Evolutionary conservation across 2,329 filamentous ascomycete species (phyloP).

Genomic region (Aspergillus sp.): DNA sequence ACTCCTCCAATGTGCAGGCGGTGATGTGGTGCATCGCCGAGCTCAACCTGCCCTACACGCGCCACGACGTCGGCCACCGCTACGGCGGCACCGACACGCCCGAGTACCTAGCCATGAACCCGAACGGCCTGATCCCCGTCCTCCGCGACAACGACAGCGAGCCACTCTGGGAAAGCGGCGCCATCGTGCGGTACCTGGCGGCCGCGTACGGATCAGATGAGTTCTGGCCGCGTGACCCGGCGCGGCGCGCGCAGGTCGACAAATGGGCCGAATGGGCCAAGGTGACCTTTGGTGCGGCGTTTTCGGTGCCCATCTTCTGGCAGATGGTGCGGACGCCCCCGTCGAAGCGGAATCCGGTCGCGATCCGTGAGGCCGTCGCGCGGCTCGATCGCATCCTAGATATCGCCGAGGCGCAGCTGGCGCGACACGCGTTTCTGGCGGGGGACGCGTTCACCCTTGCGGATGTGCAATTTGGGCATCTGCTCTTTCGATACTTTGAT

Average conservation of each 20-base stretch:
- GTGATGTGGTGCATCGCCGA: background rate
- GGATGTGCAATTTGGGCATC: background rate
- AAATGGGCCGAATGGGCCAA: slow-evolving; percentile 2
- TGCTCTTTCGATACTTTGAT: background rate
- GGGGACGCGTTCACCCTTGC: background rate
- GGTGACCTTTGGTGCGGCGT: background rate
- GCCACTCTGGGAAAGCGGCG: background rate
- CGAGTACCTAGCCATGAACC: slow-evolving; percentile 1
- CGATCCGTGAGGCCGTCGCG: background rate
- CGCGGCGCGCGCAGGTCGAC: background rate
- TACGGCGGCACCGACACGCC: background rate
- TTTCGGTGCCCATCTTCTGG: slow-evolving; percentile 1
- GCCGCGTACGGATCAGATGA: background rate
- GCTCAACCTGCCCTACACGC: background rate
- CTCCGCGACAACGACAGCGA: background rate
- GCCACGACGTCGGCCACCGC: background rate
- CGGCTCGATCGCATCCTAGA: background rate
- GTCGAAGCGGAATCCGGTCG: background rate
- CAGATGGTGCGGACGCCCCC: background rate
- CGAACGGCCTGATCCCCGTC: background rate
- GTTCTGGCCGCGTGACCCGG: background rate
- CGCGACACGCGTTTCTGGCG: background rate
- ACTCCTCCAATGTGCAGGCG: background rate
- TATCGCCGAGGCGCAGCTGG: background rate
- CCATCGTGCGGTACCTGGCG: background rate